Conservation (phyloP, 2,329 filamentous ascomycete genomes). For the Alternaria infectoria region DNA sequence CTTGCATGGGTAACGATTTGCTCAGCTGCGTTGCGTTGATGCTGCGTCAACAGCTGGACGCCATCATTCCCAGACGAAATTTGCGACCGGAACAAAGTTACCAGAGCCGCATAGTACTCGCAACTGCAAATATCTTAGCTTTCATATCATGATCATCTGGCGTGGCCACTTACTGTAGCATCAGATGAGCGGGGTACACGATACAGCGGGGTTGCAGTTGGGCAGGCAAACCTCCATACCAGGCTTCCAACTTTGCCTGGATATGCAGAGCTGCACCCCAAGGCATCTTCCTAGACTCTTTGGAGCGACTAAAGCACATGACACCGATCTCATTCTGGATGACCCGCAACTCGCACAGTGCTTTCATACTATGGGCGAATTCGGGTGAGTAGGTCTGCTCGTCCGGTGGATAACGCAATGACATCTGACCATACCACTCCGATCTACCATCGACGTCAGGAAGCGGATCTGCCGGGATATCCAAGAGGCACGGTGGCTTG, state of each 20-base stretch:
- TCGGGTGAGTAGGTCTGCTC: background rate
- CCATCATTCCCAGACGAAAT: background rate
- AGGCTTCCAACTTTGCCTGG: constrained; percentile 9
- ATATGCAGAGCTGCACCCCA: constrained; percentile 8
- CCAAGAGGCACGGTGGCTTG: constrained; percentile 9
- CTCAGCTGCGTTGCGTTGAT: background rate
- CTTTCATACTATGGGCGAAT: constrained; percentile 14
- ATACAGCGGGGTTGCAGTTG: constrained; percentile 7
- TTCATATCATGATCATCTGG: background rate
- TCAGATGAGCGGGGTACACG: constrained; percentile 13
- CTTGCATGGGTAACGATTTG: background rate
- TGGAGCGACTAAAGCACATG: constrained; percentile 2
- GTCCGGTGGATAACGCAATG: background rate
- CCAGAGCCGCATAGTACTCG: constrained; percentile 1
- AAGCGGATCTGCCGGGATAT: constrained; percentile 3
- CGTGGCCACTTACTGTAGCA: constrained; percentile 14
- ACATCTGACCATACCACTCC: constrained; percentile 26
- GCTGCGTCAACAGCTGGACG: background rate
- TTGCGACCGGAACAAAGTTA: constrained; percentile 4
- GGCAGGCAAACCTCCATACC: constrained; percentile 9
- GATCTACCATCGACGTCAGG: constrained; percentile 13
- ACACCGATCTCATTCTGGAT: constrained; percentile 13
- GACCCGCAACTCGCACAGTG: constrained; percentile 12
- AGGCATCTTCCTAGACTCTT: background rate
- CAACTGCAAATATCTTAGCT: background rate